Percentiles rank a stretch among this genome's conserved stretches.
These are phyloP conservation scores for Cucurbita moschata DNA, from an alignment of 306 rosid species.

Conservation along the genomic window DNA sequence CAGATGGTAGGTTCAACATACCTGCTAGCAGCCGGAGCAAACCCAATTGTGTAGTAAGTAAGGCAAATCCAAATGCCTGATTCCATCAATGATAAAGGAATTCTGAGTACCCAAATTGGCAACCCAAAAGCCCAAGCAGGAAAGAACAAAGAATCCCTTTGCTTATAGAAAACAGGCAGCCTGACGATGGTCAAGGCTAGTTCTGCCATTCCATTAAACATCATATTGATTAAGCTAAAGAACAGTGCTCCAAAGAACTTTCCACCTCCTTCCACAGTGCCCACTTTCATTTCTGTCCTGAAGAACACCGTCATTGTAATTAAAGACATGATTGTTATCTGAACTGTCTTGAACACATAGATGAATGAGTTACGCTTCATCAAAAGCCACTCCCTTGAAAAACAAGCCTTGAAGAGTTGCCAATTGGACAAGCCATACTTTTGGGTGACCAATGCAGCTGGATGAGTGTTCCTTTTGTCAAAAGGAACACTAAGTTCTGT, in stretches of 20 bases:
- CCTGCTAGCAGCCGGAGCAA: slow-evolving; percentile 78
- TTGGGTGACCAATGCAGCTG: slow-evolving; percentile 42
- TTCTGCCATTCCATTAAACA: slow-evolving; percentile 81
- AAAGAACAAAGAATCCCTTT: slow-evolving; percentile 43
- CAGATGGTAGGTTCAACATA: not conserved
- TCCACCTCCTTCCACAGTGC: slow-evolving; percentile 41
- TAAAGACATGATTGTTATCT: slow-evolving; percentile 43
- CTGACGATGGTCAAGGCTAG: slow-evolving; percentile 42
- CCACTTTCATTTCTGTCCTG: slow-evolving; percentile 48
- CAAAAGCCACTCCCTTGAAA: slow-evolving; percentile 65
- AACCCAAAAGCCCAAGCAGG: slow-evolving; percentile 73
- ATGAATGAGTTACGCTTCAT: slow-evolving; percentile 45
- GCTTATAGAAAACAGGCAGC: slow-evolving; percentile 67
- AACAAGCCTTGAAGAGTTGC: slow-evolving; percentile 60
- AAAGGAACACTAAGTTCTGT: slow-evolving; percentile 35
- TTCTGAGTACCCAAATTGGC: slow-evolving; percentile 54
- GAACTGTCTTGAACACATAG: slow-evolving; percentile 56
- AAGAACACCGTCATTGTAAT: slow-evolving; percentile 55
- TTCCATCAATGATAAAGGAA: slow-evolving; percentile 59
- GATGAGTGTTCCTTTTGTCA: slow-evolving; percentile 30
- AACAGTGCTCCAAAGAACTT: slow-evolving; percentile 51
- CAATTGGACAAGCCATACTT: slow-evolving; percentile 49
- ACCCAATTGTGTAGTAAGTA: slow-evolving; percentile 65
- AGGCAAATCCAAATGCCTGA: slow-evolving; percentile 56
- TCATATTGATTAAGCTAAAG: slow-evolving; percentile 47